A percentile compares a stretch with the other conserved stretches of the same genome.
These are phyloP conservation scores for Jackrogersella multiformis DNA, from an alignment of 495 filamentous ascomycete species.

Conservation along the genomic window DNA sequence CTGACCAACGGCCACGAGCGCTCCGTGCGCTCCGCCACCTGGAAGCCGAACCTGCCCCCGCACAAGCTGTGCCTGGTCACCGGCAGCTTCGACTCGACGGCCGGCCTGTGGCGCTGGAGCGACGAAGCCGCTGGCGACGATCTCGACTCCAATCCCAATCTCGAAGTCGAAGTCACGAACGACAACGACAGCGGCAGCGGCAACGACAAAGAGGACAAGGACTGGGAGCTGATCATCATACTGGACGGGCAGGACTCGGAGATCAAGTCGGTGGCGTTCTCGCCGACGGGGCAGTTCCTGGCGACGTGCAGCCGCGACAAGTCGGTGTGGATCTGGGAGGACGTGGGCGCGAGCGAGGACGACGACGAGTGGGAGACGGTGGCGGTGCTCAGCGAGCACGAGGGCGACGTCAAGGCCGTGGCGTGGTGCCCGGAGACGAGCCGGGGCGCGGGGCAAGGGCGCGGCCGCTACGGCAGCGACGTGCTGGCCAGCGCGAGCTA, in stretches of 20 bases:
- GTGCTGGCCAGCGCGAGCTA: conserved; percentile 87
- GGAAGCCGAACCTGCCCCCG: conserved; percentile 74
- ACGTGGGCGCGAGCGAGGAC: conserved; percentile 71
- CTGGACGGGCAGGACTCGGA: conserved; percentile 95
- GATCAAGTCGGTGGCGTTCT: conserved; percentile 87
- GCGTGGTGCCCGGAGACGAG: conserved; percentile 79
- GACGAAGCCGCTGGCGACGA: conserved; percentile 50
- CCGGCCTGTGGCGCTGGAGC: conserved; percentile 83
- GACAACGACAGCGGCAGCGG: conserved; percentile 2
- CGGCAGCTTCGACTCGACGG: conserved; percentile 88
- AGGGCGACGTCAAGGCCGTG: conserved; percentile 92
- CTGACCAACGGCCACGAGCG: conserved; percentile 91
- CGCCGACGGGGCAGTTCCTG: conserved; percentile 78
- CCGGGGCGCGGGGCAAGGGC: conserved; percentile 51
- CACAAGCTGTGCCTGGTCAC: conserved; percentile 83
- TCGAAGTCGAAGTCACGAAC: conserved; percentile 41
- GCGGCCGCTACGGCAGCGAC: conserved; percentile 63
- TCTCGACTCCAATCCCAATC: no score
- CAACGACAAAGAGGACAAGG: conserved; percentile 60
- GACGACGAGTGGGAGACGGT: conserved; percentile 97
- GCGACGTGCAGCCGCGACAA: conserved; percentile 94
- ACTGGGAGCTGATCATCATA: conserved; percentile 87
- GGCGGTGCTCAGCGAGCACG: conserved; percentile 92
- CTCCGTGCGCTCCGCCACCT: conserved; percentile 79
- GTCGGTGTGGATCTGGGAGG: conserved; percentile 99